These are phyloP conservation scores for Trichocladium uniseriatum DNA, from an alignment of 495 filamentous ascomycete species.

Conservation along the genomic window DNA sequence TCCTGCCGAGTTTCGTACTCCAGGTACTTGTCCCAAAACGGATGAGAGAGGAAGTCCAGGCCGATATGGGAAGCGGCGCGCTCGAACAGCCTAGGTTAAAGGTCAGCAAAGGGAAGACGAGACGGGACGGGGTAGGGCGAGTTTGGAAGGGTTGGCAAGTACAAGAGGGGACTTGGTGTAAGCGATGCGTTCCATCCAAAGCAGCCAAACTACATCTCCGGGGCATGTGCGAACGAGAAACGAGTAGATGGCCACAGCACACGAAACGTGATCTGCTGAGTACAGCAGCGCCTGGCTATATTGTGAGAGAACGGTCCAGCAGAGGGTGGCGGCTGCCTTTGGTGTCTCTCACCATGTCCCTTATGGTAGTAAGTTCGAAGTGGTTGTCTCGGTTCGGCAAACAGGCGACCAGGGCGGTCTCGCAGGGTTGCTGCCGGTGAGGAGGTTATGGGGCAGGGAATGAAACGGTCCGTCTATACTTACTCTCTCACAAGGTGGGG, in stretches of 20 bases:
- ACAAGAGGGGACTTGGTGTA: constrained; percentile 49
- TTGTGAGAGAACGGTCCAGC: constrained; percentile 48
- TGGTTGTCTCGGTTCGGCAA: constrained; percentile 19
- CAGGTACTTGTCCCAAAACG: constrained; percentile 98
- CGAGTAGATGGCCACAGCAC: constrained; percentile 37
- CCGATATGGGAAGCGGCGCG: constrained; percentile 78
- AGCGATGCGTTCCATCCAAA: constrained; percentile 41
- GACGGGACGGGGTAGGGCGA: constrained; percentile 29
- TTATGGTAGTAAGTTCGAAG: constrained; percentile 21
- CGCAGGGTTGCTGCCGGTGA: constrained; percentile 31
- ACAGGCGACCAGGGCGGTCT: constrained; percentile 19
- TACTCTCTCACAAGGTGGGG: constrained; percentile 97
- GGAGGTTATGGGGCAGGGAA: constrained; percentile 50
- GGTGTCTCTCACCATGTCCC: constrained; percentile 45
- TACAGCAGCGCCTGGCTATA: constrained; percentile 46
- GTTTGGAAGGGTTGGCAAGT: constrained; percentile 45
- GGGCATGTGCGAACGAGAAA: constrained; percentile 33
- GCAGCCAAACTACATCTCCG: constrained; percentile 37
- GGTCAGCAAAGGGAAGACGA: constrained; percentile 43
- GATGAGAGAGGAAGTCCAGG: constrained; percentile 86
- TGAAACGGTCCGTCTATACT: constrained; percentile 66
- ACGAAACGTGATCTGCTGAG: constrained; percentile 30
- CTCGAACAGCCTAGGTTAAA: constrained; percentile 72
- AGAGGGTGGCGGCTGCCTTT: constrained; percentile 38
- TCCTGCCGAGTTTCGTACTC: constrained; percentile 91